Evolutionary conservation across 768 basidiomycete species (phyloP).

Genomic region (Serendipita indica): DNA sequence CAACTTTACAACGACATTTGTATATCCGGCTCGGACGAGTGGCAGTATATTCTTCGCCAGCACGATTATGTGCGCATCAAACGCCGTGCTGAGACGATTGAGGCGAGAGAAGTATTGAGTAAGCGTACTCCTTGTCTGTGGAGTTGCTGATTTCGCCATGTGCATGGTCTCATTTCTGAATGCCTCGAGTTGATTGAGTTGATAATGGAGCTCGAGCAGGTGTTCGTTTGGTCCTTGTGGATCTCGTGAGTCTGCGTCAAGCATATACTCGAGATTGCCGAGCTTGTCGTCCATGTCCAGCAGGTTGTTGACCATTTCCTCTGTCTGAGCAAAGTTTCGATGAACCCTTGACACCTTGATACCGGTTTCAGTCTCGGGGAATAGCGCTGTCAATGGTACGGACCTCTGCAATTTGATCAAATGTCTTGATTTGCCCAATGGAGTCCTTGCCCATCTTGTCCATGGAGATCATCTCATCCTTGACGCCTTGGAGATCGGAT

Average conservation of each 20-base stretch:
- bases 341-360: conserved; percentile 85
- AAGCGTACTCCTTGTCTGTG: conserved; percentile 50
- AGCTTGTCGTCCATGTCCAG: conserved; percentile 84
- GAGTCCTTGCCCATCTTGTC: conserved; percentile 68
- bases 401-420: conserved; percentile 92
- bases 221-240: conserved; percentile 80
- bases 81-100: conserved; percentile 60
- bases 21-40: conserved; percentile 64
- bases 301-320: conserved; percentile 89
- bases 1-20: conserved; percentile 79
- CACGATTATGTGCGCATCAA: conserved; percentile 71
- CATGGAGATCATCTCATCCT: conserved; percentile 72
- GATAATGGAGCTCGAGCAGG: conserved; percentile 79
- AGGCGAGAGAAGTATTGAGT: conserved; percentile 74
- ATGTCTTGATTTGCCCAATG: conserved; percentile 61
- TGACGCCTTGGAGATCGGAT: conserved; percentile 61
- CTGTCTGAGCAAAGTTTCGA: conserved; percentile 85
- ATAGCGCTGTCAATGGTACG: conserved; percentile 17
- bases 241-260: conserved; percentile 56
- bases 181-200: conserved; percentile 78
- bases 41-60: conserved; percentile 63
- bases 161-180: conserved; percentile 94
- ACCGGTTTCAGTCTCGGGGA: background rate
- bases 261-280: conserved; percentile 60
- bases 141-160: conserved; percentile 71